Conservation (phyloP, 2,329 filamentous ascomycete genomes). For the Achaetomium macrosporum region DNA sequence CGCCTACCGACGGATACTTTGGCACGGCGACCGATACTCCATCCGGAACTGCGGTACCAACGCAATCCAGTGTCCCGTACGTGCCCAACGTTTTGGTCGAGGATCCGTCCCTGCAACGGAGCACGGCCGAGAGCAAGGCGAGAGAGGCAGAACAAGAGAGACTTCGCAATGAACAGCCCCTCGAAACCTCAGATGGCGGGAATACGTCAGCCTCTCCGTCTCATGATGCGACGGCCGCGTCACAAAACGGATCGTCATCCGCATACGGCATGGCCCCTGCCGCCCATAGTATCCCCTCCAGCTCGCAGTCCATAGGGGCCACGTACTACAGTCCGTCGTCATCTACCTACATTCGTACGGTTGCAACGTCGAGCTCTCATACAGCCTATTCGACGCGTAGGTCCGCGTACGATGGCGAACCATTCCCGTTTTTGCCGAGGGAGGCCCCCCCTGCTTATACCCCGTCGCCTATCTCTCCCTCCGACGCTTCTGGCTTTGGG, state of each 20-base stretch:
- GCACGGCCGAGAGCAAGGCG: slow-evolving; percentile 37
- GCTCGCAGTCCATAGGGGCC: slow-evolving; percentile 13
- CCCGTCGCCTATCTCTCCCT: slow-evolving; percentile 34
- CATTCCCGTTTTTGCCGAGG: slow-evolving; percentile 17
- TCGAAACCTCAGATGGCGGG: slow-evolving; percentile 24
- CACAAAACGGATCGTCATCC: not conserved
- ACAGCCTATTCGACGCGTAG: slow-evolving; percentile 18
- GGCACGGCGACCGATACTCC: slow-evolving; percentile 25
- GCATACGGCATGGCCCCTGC: slow-evolving; percentile 5
- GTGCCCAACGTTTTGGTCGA: slow-evolving; percentile 45
- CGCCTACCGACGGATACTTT: slow-evolving; percentile 50
- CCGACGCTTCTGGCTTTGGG: slow-evolving; percentile 9
- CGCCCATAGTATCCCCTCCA: not conserved
- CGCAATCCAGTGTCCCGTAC: slow-evolving; percentile 35
- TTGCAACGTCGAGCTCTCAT: slow-evolving; percentile 17
- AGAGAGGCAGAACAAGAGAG: slow-evolving; percentile 40
- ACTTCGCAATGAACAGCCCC: slow-evolving; percentile 17
- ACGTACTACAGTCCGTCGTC: slow-evolving; percentile 22
- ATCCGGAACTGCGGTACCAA: slow-evolving; percentile 5
- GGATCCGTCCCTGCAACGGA: slow-evolving; percentile 41
- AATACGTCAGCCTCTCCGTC: slow-evolving; percentile 5
- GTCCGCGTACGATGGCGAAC: slow-evolving; percentile 18
- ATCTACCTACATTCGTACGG: slow-evolving; percentile 14
- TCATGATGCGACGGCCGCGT: slow-evolving; percentile 1
- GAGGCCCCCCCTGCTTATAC: slow-evolving; percentile 49